Percentiles rank a stretch among this genome's conserved stretches.
Conservation (phyloP, 2,329 filamentous ascomycete species). For the Zymoseptoria pseudotritici region DNA sequence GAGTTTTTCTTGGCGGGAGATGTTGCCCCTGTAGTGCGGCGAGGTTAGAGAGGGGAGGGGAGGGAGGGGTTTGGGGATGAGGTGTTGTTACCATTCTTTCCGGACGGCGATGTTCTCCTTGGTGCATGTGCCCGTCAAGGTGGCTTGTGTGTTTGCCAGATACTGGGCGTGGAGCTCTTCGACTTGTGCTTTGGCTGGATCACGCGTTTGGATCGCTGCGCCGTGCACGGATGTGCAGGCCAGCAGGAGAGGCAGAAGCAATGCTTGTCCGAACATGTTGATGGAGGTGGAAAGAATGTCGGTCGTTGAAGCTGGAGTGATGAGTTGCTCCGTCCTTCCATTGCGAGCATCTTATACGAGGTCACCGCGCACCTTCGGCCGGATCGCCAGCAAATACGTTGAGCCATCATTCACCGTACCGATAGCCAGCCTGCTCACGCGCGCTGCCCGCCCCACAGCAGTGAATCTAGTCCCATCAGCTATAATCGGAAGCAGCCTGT, state of each 20-base stretch:
- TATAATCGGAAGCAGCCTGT: too few relatives aligned
- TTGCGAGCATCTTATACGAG: too few relatives aligned
- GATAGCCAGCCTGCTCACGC: too few relatives aligned
- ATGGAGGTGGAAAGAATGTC: neutral
- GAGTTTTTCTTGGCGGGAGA: constrained; percentile 14
- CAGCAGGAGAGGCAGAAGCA: neutral
- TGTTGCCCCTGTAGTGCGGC: constrained; percentile 20
- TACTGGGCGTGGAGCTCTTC: constrained; percentile 2
- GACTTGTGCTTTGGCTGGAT: constrained; percentile 1
- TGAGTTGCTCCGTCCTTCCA: neutral
- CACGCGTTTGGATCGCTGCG: neutral
- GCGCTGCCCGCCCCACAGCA: too few relatives aligned
- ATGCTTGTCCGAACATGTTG: neutral
- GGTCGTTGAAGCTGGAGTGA: neutral
- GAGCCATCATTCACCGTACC: too few relatives aligned
- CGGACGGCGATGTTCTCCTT: constrained; percentile 17
- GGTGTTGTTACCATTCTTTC: constrained; percentile 18
- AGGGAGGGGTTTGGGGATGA: too few relatives aligned
- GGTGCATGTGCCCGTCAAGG: constrained; percentile 13
- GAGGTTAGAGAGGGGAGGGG: neutral
- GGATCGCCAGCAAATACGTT: too few relatives aligned
- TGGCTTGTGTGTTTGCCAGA: neutral
- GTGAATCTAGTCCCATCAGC: too few relatives aligned
- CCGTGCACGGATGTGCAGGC: neutral
- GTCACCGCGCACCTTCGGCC: too few relatives aligned